Conservation (phyloP, 805 yeast genomes). For the Ogataea sp. region DNA sequence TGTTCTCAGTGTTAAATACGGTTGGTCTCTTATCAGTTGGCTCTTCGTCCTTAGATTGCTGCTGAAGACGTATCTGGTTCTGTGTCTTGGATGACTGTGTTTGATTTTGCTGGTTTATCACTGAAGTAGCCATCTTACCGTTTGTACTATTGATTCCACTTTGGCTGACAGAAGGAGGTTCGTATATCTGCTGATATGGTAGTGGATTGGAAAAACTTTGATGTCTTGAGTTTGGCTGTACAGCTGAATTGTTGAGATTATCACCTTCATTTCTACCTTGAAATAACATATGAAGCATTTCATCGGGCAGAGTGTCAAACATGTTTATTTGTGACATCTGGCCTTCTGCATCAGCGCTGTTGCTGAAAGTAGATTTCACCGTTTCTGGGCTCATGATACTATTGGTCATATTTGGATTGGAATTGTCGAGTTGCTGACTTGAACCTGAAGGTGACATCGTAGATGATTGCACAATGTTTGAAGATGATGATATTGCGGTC, state of each 20-base stretch:
- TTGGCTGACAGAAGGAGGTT: too few species aligned
- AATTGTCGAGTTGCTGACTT: too few species aligned
- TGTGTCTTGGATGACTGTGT: too few species aligned
- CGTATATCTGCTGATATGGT: neutral
- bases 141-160: too few species aligned
- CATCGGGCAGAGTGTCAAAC: constrained; percentile 27
- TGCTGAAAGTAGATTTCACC: too few species aligned
- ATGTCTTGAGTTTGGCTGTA: too few species aligned
- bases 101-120: constrained; percentile 30
- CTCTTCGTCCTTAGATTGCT: neutral
- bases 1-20: constrained; percentile 15
- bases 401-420: too few species aligned
- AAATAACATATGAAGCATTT: constrained; percentile 44
- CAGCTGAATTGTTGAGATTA: neutral
- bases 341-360: neutral
- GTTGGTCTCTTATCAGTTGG: too few species aligned
- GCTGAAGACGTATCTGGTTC: neutral
- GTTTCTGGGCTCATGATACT: too few species aligned
- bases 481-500: neutral
- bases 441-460: neutral
- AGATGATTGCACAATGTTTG: neutral
- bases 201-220: too few species aligned
- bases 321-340: neutral
- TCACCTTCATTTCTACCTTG: constrained; percentile 30
- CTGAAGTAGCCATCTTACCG: too few species aligned